phyloP scores from a whole-genome alignment of 2,329 filamentous ascomycete genomes.

The Blumeriella jaapii region DNA sequence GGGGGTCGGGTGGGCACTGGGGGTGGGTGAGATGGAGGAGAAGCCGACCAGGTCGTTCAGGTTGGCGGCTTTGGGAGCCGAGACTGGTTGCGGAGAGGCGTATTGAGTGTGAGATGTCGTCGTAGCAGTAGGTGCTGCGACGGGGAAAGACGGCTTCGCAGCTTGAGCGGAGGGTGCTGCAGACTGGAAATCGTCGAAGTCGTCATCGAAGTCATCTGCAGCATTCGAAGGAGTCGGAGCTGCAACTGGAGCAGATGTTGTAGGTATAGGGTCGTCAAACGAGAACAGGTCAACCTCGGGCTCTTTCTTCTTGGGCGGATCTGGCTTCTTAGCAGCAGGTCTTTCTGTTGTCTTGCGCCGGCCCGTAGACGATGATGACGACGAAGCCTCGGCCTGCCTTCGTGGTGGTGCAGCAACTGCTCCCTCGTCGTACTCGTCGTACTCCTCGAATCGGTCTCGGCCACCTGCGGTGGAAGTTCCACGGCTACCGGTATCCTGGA shows the following conservation, averaged over 20 bases:
- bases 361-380: constrained; percentile 15
- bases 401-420: constrained; percentile 38
- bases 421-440: constrained; percentile 89
- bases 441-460: constrained; percentile 82
- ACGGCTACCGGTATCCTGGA: constrained; percentile 41
- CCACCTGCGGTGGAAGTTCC: constrained; percentile 31
- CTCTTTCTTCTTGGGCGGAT: constrained; percentile 68
- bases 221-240: constrained; percentile 33
- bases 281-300: constrained; percentile 89
- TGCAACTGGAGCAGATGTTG: constrained; percentile 31
- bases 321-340: constrained; percentile 46
- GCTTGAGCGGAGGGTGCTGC: constrained; percentile 48
- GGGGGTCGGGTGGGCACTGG: constrained; percentile 42
- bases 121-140: constrained; percentile 36
- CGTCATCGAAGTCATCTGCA: constrained; percentile 63
- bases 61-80: constrained; percentile 69
- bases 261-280: constrained; percentile 63
- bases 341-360: constrained; percentile 33
- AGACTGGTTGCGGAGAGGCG: constrained; percentile 73
- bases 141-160: constrained; percentile 31
- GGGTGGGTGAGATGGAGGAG: constrained; percentile 67
- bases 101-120: constrained; percentile 55
- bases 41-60: constrained; percentile 71
- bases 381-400: constrained; percentile 20
- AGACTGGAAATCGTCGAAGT: constrained; percentile 96